These are phyloP conservation scores for Elsinoe ampelina DNA, from an alignment of 2,329 filamentous ascomycete species.

Conservation along the genomic window DNA sequence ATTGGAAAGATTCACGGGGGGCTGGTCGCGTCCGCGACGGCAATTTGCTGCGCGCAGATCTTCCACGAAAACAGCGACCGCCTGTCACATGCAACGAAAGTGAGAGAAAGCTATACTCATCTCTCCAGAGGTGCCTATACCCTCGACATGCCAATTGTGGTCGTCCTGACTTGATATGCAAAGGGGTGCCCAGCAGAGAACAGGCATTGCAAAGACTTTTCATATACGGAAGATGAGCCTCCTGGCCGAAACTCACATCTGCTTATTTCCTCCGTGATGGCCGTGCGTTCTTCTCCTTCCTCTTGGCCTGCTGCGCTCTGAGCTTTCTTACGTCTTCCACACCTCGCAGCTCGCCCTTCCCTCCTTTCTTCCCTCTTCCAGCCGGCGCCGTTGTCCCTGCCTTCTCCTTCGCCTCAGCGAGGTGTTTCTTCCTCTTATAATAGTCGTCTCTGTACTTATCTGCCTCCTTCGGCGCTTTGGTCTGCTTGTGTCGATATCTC, in stretches of 20 bases:
- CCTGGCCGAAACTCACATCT: not conserved
- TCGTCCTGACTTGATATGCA: no score
- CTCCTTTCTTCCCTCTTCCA: conserved; percentile 52
- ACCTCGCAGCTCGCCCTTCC: conserved; percentile 72
- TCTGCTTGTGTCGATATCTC: conserved; percentile 76
- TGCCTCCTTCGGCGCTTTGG: conserved; percentile 82
- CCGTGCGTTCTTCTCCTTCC: conserved; percentile 78
- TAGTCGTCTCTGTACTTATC: conserved; percentile 91
- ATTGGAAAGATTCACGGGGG: no score
- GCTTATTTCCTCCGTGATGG: conserved; percentile 48
- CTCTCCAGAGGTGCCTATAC: no score
- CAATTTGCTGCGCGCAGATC: no score
- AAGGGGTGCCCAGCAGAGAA: no score
- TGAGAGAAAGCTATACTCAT: no score
- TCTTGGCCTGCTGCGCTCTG: conserved; percentile 65
- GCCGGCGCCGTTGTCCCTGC: conserved; percentile 27
- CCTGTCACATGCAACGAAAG: no score
- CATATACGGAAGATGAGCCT: no score
- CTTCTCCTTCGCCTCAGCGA: conserved; percentile 79
- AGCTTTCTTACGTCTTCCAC: conserved; percentile 78
- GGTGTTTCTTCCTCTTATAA: conserved; percentile 79
- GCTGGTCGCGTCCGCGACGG: no score
- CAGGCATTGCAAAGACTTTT: no score
- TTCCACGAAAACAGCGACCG: no score
- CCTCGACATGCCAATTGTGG: no score